A percentile compares a stretch with the other conserved stretches of the same genome.
phyloP scores from a whole-genome alignment of 139 green algal species.

The Eudorina sp. region DNA sequence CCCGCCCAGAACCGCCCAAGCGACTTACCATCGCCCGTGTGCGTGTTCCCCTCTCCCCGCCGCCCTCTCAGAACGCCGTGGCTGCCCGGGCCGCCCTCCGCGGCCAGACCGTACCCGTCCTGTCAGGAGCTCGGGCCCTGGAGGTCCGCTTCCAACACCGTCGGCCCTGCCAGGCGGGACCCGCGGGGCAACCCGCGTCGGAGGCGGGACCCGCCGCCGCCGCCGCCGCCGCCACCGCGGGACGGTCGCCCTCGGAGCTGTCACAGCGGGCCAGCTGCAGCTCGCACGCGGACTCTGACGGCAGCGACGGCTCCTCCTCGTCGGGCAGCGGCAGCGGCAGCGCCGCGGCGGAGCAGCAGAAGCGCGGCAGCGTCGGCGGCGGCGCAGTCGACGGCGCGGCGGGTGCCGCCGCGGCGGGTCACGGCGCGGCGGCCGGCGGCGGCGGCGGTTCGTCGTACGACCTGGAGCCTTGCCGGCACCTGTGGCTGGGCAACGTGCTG shows the following conservation, averaged over 20 bases:
- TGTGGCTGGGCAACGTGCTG: constrained; percentile 89
- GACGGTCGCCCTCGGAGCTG: no score
- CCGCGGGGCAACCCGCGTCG: neutral
- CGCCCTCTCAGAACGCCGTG: constrained; percentile 44
- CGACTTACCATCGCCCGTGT: no score
- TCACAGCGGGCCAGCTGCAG: no score
- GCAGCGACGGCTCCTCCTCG: no score
- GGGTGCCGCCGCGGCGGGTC: neutral
- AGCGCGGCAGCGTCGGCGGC: neutral
- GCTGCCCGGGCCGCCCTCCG: constrained; percentile 75
- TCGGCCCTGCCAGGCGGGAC: neutral
- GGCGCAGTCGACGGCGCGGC: neutral
- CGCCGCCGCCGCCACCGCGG: no score
- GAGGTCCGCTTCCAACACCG: constrained; percentile 83
- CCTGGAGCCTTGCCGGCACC: constrained; percentile 66
- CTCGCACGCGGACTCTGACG: no score
- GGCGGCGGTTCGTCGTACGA: neutral
- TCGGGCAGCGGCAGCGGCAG: neutral
- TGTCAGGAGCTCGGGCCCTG: constrained; percentile 77
- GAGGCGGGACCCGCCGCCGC: neutral
- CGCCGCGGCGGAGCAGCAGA: neutral
- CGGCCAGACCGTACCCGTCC: constrained; percentile 63
- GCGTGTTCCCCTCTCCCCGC: no score
- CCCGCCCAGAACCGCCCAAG: no score
- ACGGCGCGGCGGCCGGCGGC: neutral